These are phyloP conservation scores for Yarrowia osloensis DNA, from an alignment of 805 yeast species.

Conservation along the genomic window DNA sequence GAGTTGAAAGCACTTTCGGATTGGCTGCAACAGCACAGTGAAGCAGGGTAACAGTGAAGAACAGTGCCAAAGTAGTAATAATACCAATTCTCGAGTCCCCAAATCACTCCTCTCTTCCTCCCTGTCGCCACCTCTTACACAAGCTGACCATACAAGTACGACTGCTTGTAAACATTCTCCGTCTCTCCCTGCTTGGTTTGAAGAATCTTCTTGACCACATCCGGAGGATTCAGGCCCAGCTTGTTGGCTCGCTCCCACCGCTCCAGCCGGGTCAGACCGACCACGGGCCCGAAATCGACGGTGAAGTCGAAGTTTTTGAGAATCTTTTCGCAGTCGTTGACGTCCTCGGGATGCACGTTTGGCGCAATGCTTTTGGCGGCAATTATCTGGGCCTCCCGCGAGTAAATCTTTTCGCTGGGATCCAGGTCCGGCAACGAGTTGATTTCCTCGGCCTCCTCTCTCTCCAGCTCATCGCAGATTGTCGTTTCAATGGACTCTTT, in stretches of 20 bases:
- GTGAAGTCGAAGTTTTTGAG: constrained; percentile 44
- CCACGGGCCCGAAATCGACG: constrained; percentile 45
- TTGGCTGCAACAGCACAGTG: too few species aligned
- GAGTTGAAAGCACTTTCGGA: too few species aligned
- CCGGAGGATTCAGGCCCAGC: constrained; percentile 45
- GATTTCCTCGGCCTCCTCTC: not conserved
- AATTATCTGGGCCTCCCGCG: not conserved
- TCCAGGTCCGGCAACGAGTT: not conserved
- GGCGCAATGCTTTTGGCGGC: constrained; percentile 18
- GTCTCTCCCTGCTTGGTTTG: constrained; percentile 32
- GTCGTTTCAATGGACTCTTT: constrained; percentile 7
- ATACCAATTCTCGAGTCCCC: too few species aligned
- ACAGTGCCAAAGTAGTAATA: too few species aligned
- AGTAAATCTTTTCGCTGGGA: not conserved
- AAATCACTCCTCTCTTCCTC: too few species aligned
- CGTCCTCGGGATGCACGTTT: constrained; percentile 43
- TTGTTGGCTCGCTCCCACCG: constrained; percentile 46
- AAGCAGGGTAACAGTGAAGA: too few species aligned
- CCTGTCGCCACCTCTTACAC: not conserved
- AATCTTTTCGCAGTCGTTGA: constrained; percentile 40
- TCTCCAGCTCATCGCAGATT: not conserved
- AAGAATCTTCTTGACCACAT: constrained; percentile 40
- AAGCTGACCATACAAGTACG: not conserved
- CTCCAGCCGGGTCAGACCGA: constrained; percentile 44
- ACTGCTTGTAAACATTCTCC: not conserved